Percentiles rank a stretch among this genome's conserved stretches.
phyloP scores from a whole-genome alignment of 2,329 filamentous ascomycete genomes.

The Verticillium dahliae region DNA sequence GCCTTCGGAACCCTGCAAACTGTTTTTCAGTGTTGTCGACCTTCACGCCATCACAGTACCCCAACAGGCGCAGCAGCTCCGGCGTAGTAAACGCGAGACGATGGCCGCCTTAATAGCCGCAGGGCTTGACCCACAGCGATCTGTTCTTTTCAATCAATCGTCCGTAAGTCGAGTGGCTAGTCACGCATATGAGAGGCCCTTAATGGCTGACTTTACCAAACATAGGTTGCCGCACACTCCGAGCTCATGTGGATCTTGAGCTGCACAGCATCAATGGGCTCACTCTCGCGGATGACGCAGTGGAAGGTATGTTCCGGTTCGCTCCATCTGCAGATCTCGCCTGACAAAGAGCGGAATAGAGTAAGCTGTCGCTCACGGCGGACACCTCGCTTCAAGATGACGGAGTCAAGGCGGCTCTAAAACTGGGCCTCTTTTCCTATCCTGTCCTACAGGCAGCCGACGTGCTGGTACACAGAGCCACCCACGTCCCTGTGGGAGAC shows the following conservation, averaged over 20 bases:
- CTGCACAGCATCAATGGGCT: slow-evolving; percentile 85
- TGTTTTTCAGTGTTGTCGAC: slow-evolving; percentile 87
- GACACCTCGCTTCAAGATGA: slow-evolving; percentile 52
- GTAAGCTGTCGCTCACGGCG: slow-evolving; percentile 62
- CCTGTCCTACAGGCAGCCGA: slow-evolving; percentile 94
- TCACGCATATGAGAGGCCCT: too few relatives aligned
- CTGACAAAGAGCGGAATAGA: slow-evolving; percentile 36
- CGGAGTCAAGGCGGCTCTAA: slow-evolving; percentile 54
- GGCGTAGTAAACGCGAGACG: slow-evolving; percentile 62
- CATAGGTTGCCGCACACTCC: slow-evolving; percentile 66
- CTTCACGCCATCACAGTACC: slow-evolving; percentile 84
- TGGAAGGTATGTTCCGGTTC: slow-evolving; percentile 66
- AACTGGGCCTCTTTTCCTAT: slow-evolving; percentile 90
- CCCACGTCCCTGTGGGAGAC: slow-evolving; percentile 93
- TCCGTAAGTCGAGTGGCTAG: slow-evolving; percentile 41
- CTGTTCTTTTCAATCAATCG: slow-evolving; percentile 77
- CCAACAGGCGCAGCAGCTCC: slow-evolving; percentile 57
- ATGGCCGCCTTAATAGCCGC: slow-evolving; percentile 78
- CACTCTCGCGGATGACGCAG: slow-evolving; percentile 97
- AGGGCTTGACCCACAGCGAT: slow-evolving; percentile 72
- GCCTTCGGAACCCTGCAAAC: slow-evolving; percentile 45
- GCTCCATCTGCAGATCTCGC: neutral
- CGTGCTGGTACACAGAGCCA: slow-evolving; percentile 81
- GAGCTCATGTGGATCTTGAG: slow-evolving; percentile 97
- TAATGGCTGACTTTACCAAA: neutral